These are phyloP conservation scores for Brachypodium distachyon DNA, from an alignment of 202 grass and related monocot genomes.

Conservation along the genomic window DNA sequence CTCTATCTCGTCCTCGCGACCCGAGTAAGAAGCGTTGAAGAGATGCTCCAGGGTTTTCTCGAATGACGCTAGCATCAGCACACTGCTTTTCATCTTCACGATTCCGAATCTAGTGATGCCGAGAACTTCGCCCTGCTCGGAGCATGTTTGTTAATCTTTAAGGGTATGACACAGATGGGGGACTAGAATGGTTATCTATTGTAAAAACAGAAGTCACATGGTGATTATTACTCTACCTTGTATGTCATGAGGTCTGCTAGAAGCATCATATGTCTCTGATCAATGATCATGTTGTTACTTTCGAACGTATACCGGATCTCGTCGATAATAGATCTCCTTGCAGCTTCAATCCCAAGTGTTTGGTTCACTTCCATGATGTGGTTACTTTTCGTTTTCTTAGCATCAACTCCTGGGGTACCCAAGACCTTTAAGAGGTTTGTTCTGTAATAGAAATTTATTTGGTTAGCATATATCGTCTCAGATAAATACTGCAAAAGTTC, in stretches of 20 bases:
- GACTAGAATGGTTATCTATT: neutral
- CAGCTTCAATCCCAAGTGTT: constrained; percentile 86
- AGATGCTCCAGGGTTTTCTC: constrained; percentile 91
- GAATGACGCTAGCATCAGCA: constrained; percentile 91
- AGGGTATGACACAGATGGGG: neutral
- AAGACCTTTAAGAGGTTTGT: constrained; percentile 88
- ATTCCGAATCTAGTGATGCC: constrained; percentile 86
- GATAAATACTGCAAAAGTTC: neutral
- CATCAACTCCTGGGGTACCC: constrained; percentile 73
- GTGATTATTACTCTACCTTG: constrained; percentile 30
- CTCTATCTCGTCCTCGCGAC: constrained; percentile 68
- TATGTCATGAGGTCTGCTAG: constrained; percentile 97
- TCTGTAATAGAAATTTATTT: constrained; percentile 37
- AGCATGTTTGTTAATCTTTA: neutral
- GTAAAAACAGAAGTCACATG: neutral
- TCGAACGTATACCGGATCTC: constrained; percentile 74
- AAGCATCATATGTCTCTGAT: constrained; percentile 94
- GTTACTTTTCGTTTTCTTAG: constrained; percentile 62
- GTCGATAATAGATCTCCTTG: constrained; percentile 67
- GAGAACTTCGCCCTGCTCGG: constrained; percentile 77
- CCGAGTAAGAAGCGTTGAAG: constrained; percentile 81
- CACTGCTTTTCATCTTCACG: constrained; percentile 86
- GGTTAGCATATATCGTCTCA: constrained; percentile 17
- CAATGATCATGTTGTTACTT: constrained; percentile 79
- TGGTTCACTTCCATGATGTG: constrained; percentile 75